phyloP scores from a whole-genome alignment of 176 grass and related monocot species.

The Phragmites australis region DNA sequence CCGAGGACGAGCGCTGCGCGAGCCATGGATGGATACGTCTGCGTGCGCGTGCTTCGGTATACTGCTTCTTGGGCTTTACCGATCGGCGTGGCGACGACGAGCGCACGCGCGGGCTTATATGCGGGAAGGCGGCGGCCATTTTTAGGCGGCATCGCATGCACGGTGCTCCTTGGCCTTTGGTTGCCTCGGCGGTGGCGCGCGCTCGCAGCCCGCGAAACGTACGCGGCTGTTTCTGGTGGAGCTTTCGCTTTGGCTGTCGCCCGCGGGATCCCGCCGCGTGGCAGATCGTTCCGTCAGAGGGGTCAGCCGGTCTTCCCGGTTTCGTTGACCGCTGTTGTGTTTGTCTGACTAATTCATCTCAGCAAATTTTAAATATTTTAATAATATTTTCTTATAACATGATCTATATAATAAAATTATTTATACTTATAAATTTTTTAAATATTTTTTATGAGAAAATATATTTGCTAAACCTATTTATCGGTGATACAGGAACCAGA shows the following conservation, averaged over 20 bases:
- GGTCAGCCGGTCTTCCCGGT: not conserved
- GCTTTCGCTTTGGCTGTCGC: not conserved
- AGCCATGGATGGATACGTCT: not conserved
- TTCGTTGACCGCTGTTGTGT: not conserved
- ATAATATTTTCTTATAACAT: too few relatives aligned
- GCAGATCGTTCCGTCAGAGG: too few relatives aligned
- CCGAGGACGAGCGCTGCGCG: slow-evolving; percentile 31
- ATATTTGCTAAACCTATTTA: too few relatives aligned
- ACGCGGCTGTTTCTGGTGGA: not conserved
- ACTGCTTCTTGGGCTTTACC: not conserved
- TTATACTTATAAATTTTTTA: too few relatives aligned
- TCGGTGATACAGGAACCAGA: too few relatives aligned
- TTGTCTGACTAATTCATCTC: too few relatives aligned
- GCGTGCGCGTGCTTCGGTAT: not conserved
- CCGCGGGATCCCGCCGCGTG: too few relatives aligned
- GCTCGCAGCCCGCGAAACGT: not conserved
- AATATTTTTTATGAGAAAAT: too few relatives aligned
- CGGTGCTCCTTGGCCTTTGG: not conserved
- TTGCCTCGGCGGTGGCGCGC: slow-evolving; percentile 14
- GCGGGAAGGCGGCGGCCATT: not conserved
- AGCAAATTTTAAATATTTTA: too few relatives aligned
- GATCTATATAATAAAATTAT: too few relatives aligned
- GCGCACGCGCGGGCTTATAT: not conserved
- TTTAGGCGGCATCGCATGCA: not conserved
- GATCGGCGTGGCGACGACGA: not conserved